Conservation (phyloP, 495 filamentous ascomycete species). For the Talaromyces adpressus region DNA sequence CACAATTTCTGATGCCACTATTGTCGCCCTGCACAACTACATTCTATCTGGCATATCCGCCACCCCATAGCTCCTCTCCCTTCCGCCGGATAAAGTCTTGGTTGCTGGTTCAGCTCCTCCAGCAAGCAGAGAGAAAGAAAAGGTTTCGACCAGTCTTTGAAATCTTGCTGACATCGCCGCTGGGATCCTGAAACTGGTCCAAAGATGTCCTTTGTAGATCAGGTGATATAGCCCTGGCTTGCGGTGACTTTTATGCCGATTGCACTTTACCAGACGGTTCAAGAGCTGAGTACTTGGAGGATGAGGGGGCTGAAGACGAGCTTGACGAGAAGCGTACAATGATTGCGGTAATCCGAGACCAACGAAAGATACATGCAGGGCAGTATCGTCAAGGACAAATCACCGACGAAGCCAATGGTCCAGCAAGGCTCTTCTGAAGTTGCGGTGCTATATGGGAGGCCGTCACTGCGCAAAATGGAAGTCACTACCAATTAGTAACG, state of each 20-base stretch:
- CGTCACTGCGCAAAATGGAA: neutral
- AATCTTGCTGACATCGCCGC: neutral
- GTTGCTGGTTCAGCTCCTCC: neutral
- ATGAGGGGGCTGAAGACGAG: neutral
- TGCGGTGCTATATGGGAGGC: neutral
- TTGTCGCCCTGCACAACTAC: neutral
- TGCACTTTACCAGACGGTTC: constrained; percentile 1
- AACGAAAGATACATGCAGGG: neutral
- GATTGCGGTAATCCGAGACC: neutral
- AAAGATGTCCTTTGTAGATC: neutral
- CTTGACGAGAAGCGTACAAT: neutral
- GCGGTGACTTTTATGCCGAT: neutral
- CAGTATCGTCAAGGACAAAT: neutral
- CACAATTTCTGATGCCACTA: too few relatives aligned
- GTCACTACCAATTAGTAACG: neutral
- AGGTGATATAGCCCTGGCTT: neutral
- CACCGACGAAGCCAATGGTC: neutral
- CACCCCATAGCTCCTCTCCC: neutral
- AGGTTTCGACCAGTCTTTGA: neutral
- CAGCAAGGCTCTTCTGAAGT: neutral
- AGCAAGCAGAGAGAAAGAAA: neutral
- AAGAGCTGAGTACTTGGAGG: neutral
- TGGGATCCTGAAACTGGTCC: neutral
- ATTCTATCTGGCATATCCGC: neutral
- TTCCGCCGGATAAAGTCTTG: neutral